A percentile compares a stretch with the other conserved stretches of the same genome.
phyloP scores from a whole-genome alignment of 78 protist species.

The Monosiga brevicollis region DNA sequence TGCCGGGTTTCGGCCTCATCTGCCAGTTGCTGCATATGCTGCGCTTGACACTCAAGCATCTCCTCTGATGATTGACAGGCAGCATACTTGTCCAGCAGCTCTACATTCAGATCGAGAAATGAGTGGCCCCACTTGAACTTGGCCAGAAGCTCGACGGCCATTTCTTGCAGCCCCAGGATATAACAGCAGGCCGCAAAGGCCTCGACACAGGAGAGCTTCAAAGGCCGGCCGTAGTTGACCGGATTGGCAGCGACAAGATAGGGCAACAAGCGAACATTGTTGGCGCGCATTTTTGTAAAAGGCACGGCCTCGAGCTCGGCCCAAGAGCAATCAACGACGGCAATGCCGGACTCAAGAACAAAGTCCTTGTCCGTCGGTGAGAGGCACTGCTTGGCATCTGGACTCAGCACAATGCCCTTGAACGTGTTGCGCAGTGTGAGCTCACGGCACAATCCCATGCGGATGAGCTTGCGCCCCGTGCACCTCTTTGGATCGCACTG shows the following conservation, averaged over 20 bases:
- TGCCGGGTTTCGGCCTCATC: not conserved
- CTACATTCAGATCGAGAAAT: constrained; percentile 63
- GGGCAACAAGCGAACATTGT: constrained; percentile 72
- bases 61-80: not conserved
- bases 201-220: constrained; percentile 78
- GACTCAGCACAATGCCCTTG: constrained; percentile 77
- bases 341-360: constrained; percentile 54
- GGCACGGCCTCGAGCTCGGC: constrained; percentile 70
- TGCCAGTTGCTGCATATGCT: not conserved
- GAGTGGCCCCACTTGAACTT: constrained; percentile 82
- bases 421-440: constrained; percentile 28
- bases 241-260: constrained; percentile 94
- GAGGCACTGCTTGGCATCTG: constrained; percentile 1
- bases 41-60: not conserved
- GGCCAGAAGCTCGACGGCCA: constrained; percentile 49
- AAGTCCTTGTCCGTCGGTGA: constrained; percentile 65
- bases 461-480: constrained; percentile 73
- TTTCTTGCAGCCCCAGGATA: constrained; percentile 49
- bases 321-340: constrained; percentile 93
- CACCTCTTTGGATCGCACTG: constrained; percentile 84
- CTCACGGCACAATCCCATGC: constrained; percentile 42
- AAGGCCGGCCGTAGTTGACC: constrained; percentile 90
- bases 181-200: constrained; percentile 83
- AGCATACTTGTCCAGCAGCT: not conserved
- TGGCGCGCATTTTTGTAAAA: constrained; percentile 45